These are phyloP conservation scores for Hypoxylon sp. DNA, from an alignment of 2,329 filamentous ascomycete genomes.

Conservation along the genomic window DNA sequence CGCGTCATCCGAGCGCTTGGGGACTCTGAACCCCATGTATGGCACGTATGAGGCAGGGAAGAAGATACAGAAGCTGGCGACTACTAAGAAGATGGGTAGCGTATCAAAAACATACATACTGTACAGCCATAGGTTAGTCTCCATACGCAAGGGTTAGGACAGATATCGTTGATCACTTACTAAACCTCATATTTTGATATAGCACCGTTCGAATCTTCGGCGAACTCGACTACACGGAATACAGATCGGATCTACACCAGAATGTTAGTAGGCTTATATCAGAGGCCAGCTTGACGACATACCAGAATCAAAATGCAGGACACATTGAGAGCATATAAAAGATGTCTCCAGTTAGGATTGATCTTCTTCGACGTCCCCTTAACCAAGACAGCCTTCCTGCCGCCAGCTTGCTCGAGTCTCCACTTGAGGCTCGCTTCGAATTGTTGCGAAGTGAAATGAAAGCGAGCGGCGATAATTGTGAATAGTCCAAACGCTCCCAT, in stretches of 20 bases:
- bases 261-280: slow-evolving; percentile 18
- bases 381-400: slow-evolving; percentile 55
- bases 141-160: background rate
- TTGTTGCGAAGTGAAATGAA: slow-evolving; percentile 61
- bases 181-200: slow-evolving; percentile 51
- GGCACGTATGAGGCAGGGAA: slow-evolving; percentile 54
- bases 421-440: slow-evolving; percentile 54
- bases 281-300: background rate
- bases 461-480: slow-evolving; percentile 60
- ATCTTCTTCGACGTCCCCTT: slow-evolving; percentile 43
- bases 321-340: slow-evolving; percentile 55
- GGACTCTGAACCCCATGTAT: slow-evolving; percentile 53
- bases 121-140: slow-evolving; percentile 21
- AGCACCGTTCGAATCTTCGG: slow-evolving; percentile 46
- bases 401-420: slow-evolving; percentile 48
- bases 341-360: slow-evolving; percentile 54
- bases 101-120: slow-evolving; percentile 54
- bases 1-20: slow-evolving; percentile 38
- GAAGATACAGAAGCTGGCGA: slow-evolving; percentile 49
- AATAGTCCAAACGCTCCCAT: slow-evolving; percentile 64
- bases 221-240: slow-evolving; percentile 54
- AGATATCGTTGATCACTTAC: slow-evolving; percentile 46
- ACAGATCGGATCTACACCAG: slow-evolving; percentile 51
- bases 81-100: slow-evolving; percentile 52
- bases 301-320: slow-evolving; percentile 54